Evolutionary conservation across 139 green algal species (phyloP).

Genomic region (Axilococcus clingmanii): DNA sequence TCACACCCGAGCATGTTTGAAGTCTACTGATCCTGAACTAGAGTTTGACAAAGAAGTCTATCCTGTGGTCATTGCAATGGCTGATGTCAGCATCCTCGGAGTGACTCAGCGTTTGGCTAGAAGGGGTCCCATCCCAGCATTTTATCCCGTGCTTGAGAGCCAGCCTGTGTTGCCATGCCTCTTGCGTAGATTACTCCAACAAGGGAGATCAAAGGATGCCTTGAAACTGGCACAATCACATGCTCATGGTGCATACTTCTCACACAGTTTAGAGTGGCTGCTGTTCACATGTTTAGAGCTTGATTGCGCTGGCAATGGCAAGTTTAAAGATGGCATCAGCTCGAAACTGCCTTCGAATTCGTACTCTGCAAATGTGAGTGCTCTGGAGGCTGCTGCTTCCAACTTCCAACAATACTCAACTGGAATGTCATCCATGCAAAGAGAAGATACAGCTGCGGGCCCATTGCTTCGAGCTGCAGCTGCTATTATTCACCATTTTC

Average conservation of each 20-base stretch:
- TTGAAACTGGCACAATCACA: conserved; percentile 47
- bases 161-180: conserved; percentile 91
- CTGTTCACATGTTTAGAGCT: conserved; percentile 91
- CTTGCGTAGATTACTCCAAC: conserved; percentile 74
- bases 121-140: conserved; percentile 36
- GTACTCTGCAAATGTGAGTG: too few relatives aligned
- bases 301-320: too few relatives aligned
- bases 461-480: conserved; percentile 60
- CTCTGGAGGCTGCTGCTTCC: too few relatives aligned
- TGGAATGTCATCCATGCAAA: too few relatives aligned
- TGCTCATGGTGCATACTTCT: conserved; percentile 64
- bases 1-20: not conserved
- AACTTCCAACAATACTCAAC: too few relatives aligned
- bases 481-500: conserved; percentile 69
- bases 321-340: too few relatives aligned
- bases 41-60: conserved; percentile 95
- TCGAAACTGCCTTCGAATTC: too few relatives aligned
- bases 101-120: conserved; percentile 49
- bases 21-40: conserved; percentile 75
- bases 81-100: conserved; percentile 77
- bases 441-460: conserved; percentile 10
- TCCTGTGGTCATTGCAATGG: conserved; percentile 78
- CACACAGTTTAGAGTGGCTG: conserved; percentile 89
- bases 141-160: conserved; percentile 69
- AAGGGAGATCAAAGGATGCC: conserved; percentile 30